Base-by-base conservation (phyloP, 805 yeast species). In the Metschnikowia dekortorum region DNA sequence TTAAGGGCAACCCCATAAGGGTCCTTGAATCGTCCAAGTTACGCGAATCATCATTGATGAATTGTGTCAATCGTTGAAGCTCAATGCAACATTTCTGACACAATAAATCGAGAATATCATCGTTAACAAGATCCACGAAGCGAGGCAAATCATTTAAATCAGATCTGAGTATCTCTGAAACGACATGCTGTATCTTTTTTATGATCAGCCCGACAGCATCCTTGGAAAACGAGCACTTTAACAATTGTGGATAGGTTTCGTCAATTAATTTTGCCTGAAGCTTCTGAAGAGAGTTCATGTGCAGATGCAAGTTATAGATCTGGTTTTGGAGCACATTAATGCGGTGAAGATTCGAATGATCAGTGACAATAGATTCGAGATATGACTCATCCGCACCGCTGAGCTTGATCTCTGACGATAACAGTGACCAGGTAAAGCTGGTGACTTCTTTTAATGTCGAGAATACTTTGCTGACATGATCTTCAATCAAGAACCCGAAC, bases 401-500 rank as follows among this genome's bases (percentile, higher is more conserved):
- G 0, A 47, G 29, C 13, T 30, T 44, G 10, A 53, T 16, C 32
- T 51, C 58, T 39, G 44, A 50, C 9, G 38, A 35, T 7, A 56
- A 11, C 44, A 32, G 48, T 6, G 57, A 42, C 60, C 60, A 57
- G 6, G 52, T 31, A 8, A 50, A 8, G 16, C 42, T 36, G 50
- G 32, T 44, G 2, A 45, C 28, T 8, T 32, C 11, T 31, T 44
- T 26, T 18, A 57, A 33, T n/a, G 66, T 49, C 0, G 48, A 47
- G 43, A 71, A 63, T 2, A 83, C 60, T 0, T 58, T 48, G 2
- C 57, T 50, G 26, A 70, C 68, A 32, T 73, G 73, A 1, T 55
- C 56, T 2, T 63, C 64, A 2, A 84, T 49, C 31, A 85, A 59
- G 29, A 75, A 61, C 1, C 70, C 73, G 13, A 74, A 67, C 14